Evolutionary conservation across 129 eudicot species (phyloP).

Genomic region (Escallonia rubra): DNA sequence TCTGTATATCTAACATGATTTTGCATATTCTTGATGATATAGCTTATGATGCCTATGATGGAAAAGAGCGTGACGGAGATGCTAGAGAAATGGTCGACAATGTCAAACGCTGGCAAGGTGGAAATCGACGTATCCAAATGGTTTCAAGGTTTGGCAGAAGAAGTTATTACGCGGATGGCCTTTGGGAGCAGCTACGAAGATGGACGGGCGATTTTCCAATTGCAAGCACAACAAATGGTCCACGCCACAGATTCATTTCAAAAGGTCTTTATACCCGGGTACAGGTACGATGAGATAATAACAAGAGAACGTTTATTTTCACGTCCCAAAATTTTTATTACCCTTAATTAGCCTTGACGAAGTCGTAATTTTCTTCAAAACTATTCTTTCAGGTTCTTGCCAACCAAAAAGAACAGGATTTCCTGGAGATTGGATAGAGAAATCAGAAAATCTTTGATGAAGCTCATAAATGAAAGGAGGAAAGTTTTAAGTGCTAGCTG

Average conservation of each 20-base stretch:
- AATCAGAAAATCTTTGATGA: constrained; percentile 64
- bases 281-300: constrained; percentile 35
- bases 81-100: constrained; percentile 58
- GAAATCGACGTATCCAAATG: constrained; percentile 78
- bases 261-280: constrained; percentile 73
- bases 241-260: constrained; percentile 74
- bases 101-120: constrained; percentile 47
- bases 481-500: constrained; percentile 22
- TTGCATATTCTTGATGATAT: neutral
- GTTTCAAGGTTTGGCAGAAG: constrained; percentile 65
- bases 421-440: constrained; percentile 82
- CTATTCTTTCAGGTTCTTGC: constrained; percentile 49
- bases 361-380: neutral
- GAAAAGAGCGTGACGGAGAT: constrained; percentile 47
- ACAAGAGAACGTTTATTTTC: too few species aligned
- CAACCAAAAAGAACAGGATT: constrained; percentile 72
- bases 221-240: constrained; percentile 72
- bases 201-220: constrained; percentile 55
- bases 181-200: constrained; percentile 79
- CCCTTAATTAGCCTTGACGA: too few species aligned
- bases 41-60: constrained; percentile 68
- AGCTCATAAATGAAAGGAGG: constrained; percentile 57
- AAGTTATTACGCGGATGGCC: constrained; percentile 53
- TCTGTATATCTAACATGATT: too few species aligned
- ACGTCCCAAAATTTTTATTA: too few species aligned